Evolutionary conservation across 2,329 filamentous ascomycete genomes (phyloP).

Genomic region (Penicillium janthinellum): DNA sequence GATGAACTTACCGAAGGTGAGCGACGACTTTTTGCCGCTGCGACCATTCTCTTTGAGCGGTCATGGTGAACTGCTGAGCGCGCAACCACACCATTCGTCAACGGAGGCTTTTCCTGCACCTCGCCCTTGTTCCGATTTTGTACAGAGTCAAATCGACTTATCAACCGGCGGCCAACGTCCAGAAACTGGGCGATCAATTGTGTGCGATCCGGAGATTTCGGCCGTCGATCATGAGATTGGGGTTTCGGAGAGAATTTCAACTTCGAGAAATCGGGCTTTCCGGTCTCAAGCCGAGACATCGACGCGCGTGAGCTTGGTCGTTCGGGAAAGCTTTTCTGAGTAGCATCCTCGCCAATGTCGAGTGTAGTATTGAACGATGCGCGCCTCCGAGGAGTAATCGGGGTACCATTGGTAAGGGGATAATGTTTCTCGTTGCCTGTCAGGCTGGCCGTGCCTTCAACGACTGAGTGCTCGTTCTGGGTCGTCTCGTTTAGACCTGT

Average conservation of each 20-base stretch:
- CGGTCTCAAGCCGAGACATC: conserved; percentile 44
- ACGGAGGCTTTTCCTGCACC: conserved; percentile 13
- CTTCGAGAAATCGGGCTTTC: conserved; percentile 39
- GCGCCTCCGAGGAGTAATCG: conserved; percentile 44
- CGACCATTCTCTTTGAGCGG: conserved; percentile 32
- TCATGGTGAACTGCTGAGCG: conserved; percentile 34
- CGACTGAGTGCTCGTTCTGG: conserved; percentile 29
- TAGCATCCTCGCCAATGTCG: conserved; percentile 56
- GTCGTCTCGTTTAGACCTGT: conserved; percentile 38
- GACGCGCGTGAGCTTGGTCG: conserved; percentile 48
- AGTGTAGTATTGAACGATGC: conserved; percentile 58
- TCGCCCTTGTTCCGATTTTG: conserved; percentile 20
- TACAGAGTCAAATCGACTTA: conserved; percentile 35
- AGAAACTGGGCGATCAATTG: conserved; percentile 43
- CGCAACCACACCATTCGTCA: conserved; percentile 31
- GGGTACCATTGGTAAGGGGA: conserved; percentile 33
- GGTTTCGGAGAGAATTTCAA: conserved; percentile 22
- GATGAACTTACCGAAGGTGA: conserved; percentile 25
- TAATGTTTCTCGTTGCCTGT: conserved; percentile 20
- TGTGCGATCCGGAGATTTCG: conserved; percentile 36
- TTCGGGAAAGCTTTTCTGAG: conserved; percentile 43
- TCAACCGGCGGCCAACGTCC: conserved; percentile 41
- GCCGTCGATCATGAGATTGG: conserved; percentile 12
- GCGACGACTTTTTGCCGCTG: conserved; percentile 21
- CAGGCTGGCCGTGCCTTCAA: conserved; percentile 27